Evolutionary conservation across 108 stramenopile genomes (phyloP).

Genomic region (Ochromonas danica): DNA sequence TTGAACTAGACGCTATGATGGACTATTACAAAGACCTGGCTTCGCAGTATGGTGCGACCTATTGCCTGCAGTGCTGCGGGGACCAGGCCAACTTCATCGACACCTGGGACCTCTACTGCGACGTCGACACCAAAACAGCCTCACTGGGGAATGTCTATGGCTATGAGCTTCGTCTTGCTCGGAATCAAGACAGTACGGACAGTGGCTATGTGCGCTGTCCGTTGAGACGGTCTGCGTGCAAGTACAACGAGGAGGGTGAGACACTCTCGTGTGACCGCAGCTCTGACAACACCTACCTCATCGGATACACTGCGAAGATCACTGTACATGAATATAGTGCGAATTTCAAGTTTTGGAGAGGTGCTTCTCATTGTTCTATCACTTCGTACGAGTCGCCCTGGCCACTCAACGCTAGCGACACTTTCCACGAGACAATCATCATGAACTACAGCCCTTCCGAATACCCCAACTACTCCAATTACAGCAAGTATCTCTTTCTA

Average conservation of each 20-base stretch:
- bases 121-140: neutral
- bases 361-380: slow-evolving; percentile 1
- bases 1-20: neutral
- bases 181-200: neutral
- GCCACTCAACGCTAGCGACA: neutral
- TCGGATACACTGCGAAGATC: neutral
- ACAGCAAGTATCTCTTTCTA: neutral
- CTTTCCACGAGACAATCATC: slow-evolving; percentile 4
- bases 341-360: slow-evolving; percentile 2
- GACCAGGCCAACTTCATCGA: neutral
- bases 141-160: neutral
- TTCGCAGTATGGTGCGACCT: neutral
- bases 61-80: slow-evolving; percentile 11
- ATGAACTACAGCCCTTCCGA: neutral
- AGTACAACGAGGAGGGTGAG: neutral
- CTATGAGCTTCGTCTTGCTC: neutral
- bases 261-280: neutral
- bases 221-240: slow-evolving; percentile 3
- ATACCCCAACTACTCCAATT: neutral
- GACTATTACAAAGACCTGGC: neutral
- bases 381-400: neutral
- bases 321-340: neutral
- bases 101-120: neutral
- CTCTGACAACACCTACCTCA: neutral
- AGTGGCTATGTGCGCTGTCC: neutral